Conservation (phyloP, 495 filamentous ascomycete species). For the Gamarada debralockiae region DNA sequence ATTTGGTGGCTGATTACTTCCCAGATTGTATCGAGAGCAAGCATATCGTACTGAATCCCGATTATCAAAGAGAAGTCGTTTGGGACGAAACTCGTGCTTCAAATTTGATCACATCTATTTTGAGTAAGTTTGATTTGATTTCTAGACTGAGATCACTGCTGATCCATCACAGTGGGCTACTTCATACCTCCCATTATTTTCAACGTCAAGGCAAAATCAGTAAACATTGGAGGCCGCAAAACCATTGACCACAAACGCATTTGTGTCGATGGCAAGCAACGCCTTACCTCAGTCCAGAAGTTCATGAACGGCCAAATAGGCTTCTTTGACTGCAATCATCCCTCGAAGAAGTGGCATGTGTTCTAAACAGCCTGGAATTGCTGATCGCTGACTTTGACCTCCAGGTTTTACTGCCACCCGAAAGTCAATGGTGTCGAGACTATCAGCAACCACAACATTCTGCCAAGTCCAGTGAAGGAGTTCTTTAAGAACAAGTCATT, state of each 20-base stretch:
- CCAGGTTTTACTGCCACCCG: slow-evolving; percentile 24
- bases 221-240: slow-evolving; percentile 15
- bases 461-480: slow-evolving; percentile 25
- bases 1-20: neutral
- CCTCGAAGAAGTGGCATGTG: slow-evolving; percentile 23
- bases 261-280: slow-evolving; percentile 49
- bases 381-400: neutral
- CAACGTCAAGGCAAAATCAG: slow-evolving; percentile 30
- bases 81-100: slow-evolving; percentile 35
- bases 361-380: neutral
- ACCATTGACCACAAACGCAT: slow-evolving; percentile 19
- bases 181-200: slow-evolving; percentile 50
- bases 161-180: slow-evolving; percentile 32
- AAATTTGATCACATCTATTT: slow-evolving; percentile 38
- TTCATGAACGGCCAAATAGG: slow-evolving; percentile 43
- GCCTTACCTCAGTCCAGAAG: slow-evolving; percentile 38
- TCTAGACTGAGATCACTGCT: neutral
- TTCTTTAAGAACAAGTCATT: slow-evolving; percentile 33
- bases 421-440: slow-evolving; percentile 19
- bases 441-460: slow-evolving; percentile 25
- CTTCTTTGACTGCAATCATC: slow-evolving; percentile 31
- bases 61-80: slow-evolving; percentile 47
- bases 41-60: slow-evolving; percentile 38
- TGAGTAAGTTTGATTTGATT: slow-evolving; percentile 27
- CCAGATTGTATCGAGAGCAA: slow-evolving; percentile 30